These are phyloP conservation scores for Talaromyces sp. DNA, from an alignment of 2,329 filamentous ascomycete species.

Conservation along the genomic window DNA sequence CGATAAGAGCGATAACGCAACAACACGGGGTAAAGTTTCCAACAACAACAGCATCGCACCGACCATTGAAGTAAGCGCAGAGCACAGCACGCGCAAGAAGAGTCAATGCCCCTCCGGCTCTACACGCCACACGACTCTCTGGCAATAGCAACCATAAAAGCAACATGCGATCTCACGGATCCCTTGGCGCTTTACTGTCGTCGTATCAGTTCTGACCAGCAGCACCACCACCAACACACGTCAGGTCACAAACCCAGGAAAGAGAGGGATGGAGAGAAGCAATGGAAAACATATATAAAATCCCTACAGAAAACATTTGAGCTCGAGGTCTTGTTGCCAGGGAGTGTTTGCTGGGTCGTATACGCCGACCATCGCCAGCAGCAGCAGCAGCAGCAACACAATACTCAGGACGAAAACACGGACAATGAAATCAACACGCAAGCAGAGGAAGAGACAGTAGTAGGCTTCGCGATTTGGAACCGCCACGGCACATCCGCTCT, in stretches of 20 bases:
- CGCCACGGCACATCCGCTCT: constrained; percentile 4
- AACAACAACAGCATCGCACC: not conserved
- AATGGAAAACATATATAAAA: constrained; percentile 13
- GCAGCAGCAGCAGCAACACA: not conserved
- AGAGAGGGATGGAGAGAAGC: not conserved
- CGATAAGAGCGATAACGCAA: not conserved
- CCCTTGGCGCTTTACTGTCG: constrained; percentile 16
- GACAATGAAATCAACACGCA: not conserved
- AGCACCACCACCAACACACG: not conserved
- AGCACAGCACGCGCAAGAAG: not conserved
- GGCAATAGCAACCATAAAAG: constrained; percentile 15
- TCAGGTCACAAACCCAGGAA: not conserved
- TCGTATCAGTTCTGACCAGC: not conserved
- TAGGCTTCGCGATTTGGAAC: constrained; percentile 16
- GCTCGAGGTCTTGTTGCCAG: constrained; percentile 2
- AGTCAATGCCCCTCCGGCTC: constrained; percentile 15
- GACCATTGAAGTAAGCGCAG: not conserved
- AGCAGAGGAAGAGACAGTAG: not conserved
- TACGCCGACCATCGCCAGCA: not conserved
- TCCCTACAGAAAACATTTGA: constrained; percentile 6
- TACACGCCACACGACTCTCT: constrained; percentile 8
- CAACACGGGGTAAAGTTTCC: not conserved
- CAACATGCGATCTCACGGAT: constrained; percentile 16
- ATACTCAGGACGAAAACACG: not conserved
- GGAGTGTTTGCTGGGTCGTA: constrained; percentile 12